These are phyloP conservation scores for Inosperma sp. DNA, from an alignment of 768 basidiomycete genomes.

Conservation along the genomic window DNA sequence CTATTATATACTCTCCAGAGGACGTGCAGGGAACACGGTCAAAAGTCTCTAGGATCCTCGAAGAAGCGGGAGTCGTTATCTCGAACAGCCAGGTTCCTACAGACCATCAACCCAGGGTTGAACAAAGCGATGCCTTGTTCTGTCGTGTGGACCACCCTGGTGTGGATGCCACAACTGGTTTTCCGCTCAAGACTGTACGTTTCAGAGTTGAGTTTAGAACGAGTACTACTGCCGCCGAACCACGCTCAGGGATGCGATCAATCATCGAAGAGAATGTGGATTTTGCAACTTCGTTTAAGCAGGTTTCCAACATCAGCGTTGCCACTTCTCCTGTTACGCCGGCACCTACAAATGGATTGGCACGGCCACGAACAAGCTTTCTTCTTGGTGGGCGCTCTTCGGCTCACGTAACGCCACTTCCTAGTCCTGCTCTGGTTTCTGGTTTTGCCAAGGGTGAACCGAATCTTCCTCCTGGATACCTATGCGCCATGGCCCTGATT, in stretches of 20 bases:
- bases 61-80: constrained; percentile 58
- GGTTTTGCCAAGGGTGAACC: constrained; percentile 19
- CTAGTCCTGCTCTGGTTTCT: constrained; percentile 15
- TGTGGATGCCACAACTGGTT: constrained; percentile 35
- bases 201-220: constrained; percentile 77
- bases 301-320: constrained; percentile 7
- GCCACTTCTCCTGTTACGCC: constrained; percentile 17
- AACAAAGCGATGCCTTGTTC: constrained; percentile 28
- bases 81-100: constrained; percentile 16
- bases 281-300: constrained; percentile 14
- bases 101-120: constrained; percentile 4
- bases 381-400: constrained; percentile 19
- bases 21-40: constrained; percentile 57
- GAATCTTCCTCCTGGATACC: constrained; percentile 33
- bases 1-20: constrained; percentile 52
- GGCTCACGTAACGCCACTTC: constrained; percentile 19
- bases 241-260: constrained; percentile 3
- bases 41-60: constrained; percentile 60
- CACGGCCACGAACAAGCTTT: constrained; percentile 22
- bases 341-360: constrained; percentile 10
- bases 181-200: constrained; percentile 66
- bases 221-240: constrained; percentile 8
- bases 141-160: constrained; percentile 52
- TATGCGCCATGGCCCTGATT: constrained; percentile 68
- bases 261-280: constrained; percentile 22